phyloP scores from a whole-genome alignment of 169 alveolate genomes.

The Plasmodium coatneyi region DNA sequence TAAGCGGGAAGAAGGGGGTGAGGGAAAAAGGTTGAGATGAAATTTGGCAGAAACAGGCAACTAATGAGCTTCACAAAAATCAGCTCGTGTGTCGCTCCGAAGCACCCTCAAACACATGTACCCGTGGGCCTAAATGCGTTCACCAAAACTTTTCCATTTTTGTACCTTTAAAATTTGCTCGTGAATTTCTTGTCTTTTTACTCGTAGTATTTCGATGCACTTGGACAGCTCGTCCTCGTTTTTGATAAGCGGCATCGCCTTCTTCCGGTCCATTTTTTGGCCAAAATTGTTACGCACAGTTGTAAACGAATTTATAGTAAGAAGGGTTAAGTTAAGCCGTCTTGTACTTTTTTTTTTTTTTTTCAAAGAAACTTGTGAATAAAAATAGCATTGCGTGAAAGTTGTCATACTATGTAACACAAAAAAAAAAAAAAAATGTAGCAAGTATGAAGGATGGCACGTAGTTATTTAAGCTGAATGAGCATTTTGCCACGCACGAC shows the following conservation, averaged over 20 bases:
- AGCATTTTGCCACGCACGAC: background rate
- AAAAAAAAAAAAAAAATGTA: constrained; percentile 8
- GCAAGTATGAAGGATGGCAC: background rate
- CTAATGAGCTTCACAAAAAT: background rate
- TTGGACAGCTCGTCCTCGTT: constrained; percentile 88
- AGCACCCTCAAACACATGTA: background rate
- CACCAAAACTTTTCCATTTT: background rate
- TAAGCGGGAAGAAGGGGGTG: background rate
- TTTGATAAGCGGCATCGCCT: constrained; percentile 59
- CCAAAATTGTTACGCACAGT: background rate
- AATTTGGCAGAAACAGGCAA: background rate
- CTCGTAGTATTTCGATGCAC: constrained; percentile 89
- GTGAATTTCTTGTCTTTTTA: constrained; percentile 87
- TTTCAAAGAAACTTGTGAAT: background rate
- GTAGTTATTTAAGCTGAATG: background rate
- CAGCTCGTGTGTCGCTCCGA: background rate
- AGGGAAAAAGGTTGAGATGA: background rate
- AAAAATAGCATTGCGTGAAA: background rate
- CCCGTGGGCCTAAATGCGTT: background rate
- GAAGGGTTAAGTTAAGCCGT: background rate
- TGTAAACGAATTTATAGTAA: background rate
- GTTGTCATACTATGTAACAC: constrained; percentile 4
- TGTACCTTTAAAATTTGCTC: constrained; percentile 78
- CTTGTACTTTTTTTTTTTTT: background rate
- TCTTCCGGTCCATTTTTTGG: constrained; percentile 56